Percentiles rank a stretch among this genome's conserved stretches.
Conservation (phyloP, 2,329 filamentous ascomycete genomes). For the Remersonia thermophila region DNA sequence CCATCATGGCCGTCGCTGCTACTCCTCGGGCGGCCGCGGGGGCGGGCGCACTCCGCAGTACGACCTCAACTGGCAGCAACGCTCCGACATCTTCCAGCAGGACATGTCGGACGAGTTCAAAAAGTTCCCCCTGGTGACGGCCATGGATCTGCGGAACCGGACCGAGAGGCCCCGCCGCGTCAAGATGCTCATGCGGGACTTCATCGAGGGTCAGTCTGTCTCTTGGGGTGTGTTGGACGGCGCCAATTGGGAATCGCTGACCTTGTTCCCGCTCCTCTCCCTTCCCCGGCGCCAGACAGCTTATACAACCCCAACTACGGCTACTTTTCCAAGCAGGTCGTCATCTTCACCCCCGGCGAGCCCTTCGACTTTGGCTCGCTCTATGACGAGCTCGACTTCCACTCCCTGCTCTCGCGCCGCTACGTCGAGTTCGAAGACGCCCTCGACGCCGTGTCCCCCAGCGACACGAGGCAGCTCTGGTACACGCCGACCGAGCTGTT, state of each 20-base stretch:
- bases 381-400: slow-evolving; percentile 76
- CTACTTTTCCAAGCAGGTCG: slow-evolving; percentile 92
- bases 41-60: slow-evolving; percentile 21
- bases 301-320: slow-evolving; percentile 91
- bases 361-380: slow-evolving; percentile 80
- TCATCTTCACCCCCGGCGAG: slow-evolving; percentile 86
- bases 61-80: slow-evolving; percentile 76
- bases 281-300: slow-evolving; percentile 51
- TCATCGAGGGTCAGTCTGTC: slow-evolving; percentile 65
- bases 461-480: slow-evolving; percentile 81
- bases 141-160: slow-evolving; percentile 60
- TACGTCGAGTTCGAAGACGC: slow-evolving; percentile 86
- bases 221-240: not conserved
- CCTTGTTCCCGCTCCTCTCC: not conserved
- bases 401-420: slow-evolving; percentile 59
- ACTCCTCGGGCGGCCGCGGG: slow-evolving; percentile 12
- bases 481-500: slow-evolving; percentile 98
- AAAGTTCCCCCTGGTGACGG: slow-evolving; percentile 72
- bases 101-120: slow-evolving; percentile 74
- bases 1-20: slow-evolving; percentile 18
- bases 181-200: slow-evolving; percentile 96
- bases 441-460: slow-evolving; percentile 61
- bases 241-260: not conserved
- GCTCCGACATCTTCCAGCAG: slow-evolving; percentile 58
- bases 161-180: slow-evolving; percentile 71